These are phyloP conservation scores for Anthracocystis walkeri DNA, from an alignment of 1,284 basidiomycete species.

Conservation along the genomic window DNA sequence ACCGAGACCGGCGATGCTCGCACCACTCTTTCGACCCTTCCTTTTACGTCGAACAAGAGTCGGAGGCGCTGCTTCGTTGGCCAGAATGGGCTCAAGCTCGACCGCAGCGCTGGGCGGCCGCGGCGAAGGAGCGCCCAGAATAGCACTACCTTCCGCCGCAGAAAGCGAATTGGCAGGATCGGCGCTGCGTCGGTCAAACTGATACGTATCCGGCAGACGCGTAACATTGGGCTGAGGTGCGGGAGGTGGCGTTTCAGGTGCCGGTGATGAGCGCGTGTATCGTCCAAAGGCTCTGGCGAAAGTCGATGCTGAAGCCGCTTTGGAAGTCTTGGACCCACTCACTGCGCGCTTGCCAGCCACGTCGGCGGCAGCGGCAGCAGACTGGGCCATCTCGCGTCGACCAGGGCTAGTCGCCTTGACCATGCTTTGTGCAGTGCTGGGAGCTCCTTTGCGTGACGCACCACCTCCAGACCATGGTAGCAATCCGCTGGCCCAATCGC, in stretches of 20 bases:
- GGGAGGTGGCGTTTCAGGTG: constrained; percentile 39
- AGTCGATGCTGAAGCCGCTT: constrained; percentile 47
- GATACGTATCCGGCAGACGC: constrained; percentile 60
- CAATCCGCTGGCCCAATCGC: constrained; percentile 56
- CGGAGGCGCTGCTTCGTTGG: constrained; percentile 85
- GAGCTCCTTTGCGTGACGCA: constrained; percentile 42
- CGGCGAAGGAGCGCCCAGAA: constrained; percentile 60
- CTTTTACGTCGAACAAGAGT: constrained; percentile 69
- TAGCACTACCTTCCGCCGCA: constrained; percentile 32
- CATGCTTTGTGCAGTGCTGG: constrained; percentile 48
- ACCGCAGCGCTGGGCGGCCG: constrained; percentile 75
- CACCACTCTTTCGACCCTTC: constrained; percentile 29
- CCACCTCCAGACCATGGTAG: constrained; percentile 49
- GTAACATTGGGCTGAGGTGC: constrained; percentile 70
- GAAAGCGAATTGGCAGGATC: constrained; percentile 19
- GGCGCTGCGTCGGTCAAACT: constrained; percentile 34
- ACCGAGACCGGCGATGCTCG: constrained; percentile 56
- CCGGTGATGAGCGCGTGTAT: constrained; percentile 40
- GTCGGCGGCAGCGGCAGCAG: constrained; percentile 17
- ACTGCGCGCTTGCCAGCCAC: constrained; percentile 28
- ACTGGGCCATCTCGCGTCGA: constrained; percentile 33
- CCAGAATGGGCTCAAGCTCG: constrained; percentile 89
- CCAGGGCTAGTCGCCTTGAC: constrained; percentile 52
- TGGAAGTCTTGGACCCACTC: constrained; percentile 29
- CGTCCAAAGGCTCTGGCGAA: constrained; percentile 64